Evolutionary conservation across 768 basidiomycete species (phyloP).

Genomic region (Leucocoprinus birnbaumii): DNA sequence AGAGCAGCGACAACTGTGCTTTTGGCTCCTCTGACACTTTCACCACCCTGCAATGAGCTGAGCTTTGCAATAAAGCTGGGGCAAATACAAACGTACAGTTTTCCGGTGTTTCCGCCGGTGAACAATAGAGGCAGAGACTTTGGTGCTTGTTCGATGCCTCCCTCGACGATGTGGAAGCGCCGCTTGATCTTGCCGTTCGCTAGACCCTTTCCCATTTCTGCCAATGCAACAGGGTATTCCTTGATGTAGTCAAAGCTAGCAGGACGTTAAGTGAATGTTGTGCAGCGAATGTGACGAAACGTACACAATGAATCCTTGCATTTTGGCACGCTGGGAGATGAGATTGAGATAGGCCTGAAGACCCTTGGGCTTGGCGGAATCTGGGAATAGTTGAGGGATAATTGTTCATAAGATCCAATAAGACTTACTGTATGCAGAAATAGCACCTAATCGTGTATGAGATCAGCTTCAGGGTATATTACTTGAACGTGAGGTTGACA

Average conservation of each 20-base stretch:
- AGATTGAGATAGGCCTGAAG: constrained; percentile 65
- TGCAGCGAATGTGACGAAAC: constrained; percentile 16
- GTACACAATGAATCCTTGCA: constrained; percentile 84
- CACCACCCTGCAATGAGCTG: constrained; percentile 44
- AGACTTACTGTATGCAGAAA: constrained; percentile 75
- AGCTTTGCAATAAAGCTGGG: background rate
- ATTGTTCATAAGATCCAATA: background rate
- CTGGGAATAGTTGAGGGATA: too few species aligned
- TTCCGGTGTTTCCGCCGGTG: constrained; percentile 76
- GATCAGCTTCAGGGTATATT: too few species aligned
- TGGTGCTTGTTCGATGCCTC: constrained; percentile 69
- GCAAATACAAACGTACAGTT: constrained; percentile 45
- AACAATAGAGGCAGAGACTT: constrained; percentile 69
- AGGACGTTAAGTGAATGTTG: background rate
- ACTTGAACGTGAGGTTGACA: constrained; percentile 25
- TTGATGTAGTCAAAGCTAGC: constrained; percentile 70
- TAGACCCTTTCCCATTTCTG: constrained; percentile 56
- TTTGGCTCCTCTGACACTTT: constrained; percentile 46
- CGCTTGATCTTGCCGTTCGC: constrained; percentile 71
- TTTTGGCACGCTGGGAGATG: constrained; percentile 73
- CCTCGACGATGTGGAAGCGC: constrained; percentile 77
- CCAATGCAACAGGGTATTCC: constrained; percentile 55
- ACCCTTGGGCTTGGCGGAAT: constrained; percentile 58
- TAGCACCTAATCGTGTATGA: constrained; percentile 56
- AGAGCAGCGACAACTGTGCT: constrained; percentile 30